A percentile compares a stretch with the other conserved stretches of the same genome.
Conservation (phyloP, 768 basidiomycete genomes). For the Jaapia argillacea region DNA sequence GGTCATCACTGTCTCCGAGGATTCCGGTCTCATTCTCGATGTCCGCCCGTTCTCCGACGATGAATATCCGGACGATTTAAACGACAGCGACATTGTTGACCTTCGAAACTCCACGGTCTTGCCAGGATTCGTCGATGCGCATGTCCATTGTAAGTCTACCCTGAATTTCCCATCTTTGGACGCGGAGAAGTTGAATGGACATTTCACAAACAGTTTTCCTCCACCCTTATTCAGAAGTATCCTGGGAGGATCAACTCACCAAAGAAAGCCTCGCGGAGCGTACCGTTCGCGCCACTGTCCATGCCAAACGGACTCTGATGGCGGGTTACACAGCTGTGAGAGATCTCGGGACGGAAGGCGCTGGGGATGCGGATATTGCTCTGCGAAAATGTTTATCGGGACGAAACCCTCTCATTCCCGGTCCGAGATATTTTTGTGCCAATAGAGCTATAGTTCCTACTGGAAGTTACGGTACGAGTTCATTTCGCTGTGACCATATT, state of each 20-base stretch:
- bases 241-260: slow-evolving; percentile 54
- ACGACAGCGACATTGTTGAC: slow-evolving; percentile 28
- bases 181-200: neutral
- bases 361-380: slow-evolving; percentile 48
- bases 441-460: slow-evolving; percentile 50
- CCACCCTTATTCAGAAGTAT: slow-evolving; percentile 47
- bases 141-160: slow-evolving; percentile 23
- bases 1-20: slow-evolving; percentile 35
- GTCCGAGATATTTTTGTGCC: slow-evolving; percentile 53
- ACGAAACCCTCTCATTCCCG: slow-evolving; percentile 38
- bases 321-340: slow-evolving; percentile 57
- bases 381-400: slow-evolving; percentile 46
- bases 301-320: slow-evolving; percentile 45
- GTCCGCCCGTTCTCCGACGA: slow-evolving; percentile 18
- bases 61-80: slow-evolving; percentile 6
- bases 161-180: neutral
- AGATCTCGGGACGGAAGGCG: slow-evolving; percentile 62
- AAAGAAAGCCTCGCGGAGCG: slow-evolving; percentile 49
- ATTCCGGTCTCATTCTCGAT: slow-evolving; percentile 37
- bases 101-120: slow-evolving; percentile 36
- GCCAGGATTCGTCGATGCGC: slow-evolving; percentile 48
- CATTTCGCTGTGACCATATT: neutral
- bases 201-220: slow-evolving; percentile 36
- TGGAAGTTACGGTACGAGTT: slow-evolving; percentile 43
- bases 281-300: slow-evolving; percentile 48